These are phyloP conservation scores for Omphalotus guepiniiformis DNA, from an alignment of 768 basidiomycete genomes.

Conservation along the genomic window DNA sequence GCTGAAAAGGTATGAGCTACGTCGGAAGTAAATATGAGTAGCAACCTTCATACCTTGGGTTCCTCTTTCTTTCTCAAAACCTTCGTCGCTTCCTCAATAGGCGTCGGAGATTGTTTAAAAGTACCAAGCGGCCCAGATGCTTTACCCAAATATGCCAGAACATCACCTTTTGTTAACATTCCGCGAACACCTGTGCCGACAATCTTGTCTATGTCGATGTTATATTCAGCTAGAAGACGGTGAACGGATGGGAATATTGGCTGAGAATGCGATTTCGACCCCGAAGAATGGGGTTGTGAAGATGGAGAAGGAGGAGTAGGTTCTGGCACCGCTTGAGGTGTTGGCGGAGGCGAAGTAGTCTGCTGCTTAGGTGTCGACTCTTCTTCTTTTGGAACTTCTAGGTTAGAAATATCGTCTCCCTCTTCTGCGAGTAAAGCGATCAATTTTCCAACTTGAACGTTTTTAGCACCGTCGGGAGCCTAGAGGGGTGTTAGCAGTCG, in stretches of 20 bases:
- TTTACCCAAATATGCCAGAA: conserved; percentile 81
- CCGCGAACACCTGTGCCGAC: conserved; percentile 88
- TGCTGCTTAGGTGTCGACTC: conserved; percentile 22
- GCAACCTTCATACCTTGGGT: conserved; percentile 30
- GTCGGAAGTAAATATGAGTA: not conserved
- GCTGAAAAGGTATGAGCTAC: conserved; percentile 19
- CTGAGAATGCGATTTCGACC: conserved; percentile 47
- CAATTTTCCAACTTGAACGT: conserved; percentile 79
- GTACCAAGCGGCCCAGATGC: conserved; percentile 76
- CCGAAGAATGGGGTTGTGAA: conserved; percentile 30
- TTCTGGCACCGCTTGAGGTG: conserved; percentile 16
- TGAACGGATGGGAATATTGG: conserved; percentile 90
- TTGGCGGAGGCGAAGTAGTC: conserved; percentile 20
- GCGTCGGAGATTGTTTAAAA: conserved; percentile 45
- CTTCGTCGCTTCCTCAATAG: conserved; percentile 16
- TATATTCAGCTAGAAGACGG: conserved; percentile 69
- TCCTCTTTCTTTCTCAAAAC: conserved; percentile 30
- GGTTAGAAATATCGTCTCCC: conserved; percentile 89
- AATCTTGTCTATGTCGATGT: conserved; percentile 62
- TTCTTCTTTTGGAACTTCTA: conserved; percentile 58
- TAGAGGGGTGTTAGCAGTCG: conserved; percentile 22
- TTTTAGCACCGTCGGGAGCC: conserved; percentile 76
- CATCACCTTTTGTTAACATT: conserved; percentile 96
- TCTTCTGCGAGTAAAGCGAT: conserved; percentile 95
- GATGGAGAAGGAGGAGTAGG: conserved; percentile 24